These are phyloP conservation scores for Kodamaea sagamina DNA, from an alignment of 805 yeast genomes.

Conservation along the genomic window DNA sequence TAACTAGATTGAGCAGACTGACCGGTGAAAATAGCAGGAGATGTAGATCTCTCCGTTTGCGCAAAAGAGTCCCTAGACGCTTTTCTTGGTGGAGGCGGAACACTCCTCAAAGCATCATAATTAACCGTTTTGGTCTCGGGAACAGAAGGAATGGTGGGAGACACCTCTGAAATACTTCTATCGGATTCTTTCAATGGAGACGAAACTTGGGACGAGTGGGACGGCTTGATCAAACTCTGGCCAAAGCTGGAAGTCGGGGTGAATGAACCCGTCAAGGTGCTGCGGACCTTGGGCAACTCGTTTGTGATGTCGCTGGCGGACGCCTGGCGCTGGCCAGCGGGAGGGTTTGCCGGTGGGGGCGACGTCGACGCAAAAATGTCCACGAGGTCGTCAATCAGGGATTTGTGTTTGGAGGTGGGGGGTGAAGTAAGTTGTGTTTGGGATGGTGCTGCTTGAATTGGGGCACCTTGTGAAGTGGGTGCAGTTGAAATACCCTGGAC, in stretches of 20 bases:
- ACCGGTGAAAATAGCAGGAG: conserved; percentile 9
- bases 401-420: conserved; percentile 37
- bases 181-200: conserved; percentile 6
- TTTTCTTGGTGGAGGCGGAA: conserved; percentile 43
- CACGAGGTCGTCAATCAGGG: conserved; percentile 67
- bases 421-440: conserved; percentile 1
- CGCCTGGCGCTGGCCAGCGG: conserved; percentile 18
- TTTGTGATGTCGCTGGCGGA: conserved; percentile 35
- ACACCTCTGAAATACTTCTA: background rate
- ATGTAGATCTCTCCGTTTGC: conserved; percentile 20
- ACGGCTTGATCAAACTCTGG: conserved; percentile 53
- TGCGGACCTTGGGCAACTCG: conserved; percentile 37
- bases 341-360: conserved; percentile 14
- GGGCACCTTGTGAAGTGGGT: too few species aligned
- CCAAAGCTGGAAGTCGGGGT: conserved; percentile 88
- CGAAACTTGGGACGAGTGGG: conserved; percentile 13
- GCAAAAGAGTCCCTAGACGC: conserved; percentile 19
- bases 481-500: too few species aligned
- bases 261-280: conserved; percentile 47
- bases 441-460: conserved; percentile 12
- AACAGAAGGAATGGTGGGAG: background rate
- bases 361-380: conserved; percentile 44
- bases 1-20: background rate
- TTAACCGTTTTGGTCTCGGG: conserved; percentile 30
- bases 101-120: conserved; percentile 53